Base-by-base conservation (phyloP, 352 stramenopile species). In the Phytophthora tubulina region DNA sequence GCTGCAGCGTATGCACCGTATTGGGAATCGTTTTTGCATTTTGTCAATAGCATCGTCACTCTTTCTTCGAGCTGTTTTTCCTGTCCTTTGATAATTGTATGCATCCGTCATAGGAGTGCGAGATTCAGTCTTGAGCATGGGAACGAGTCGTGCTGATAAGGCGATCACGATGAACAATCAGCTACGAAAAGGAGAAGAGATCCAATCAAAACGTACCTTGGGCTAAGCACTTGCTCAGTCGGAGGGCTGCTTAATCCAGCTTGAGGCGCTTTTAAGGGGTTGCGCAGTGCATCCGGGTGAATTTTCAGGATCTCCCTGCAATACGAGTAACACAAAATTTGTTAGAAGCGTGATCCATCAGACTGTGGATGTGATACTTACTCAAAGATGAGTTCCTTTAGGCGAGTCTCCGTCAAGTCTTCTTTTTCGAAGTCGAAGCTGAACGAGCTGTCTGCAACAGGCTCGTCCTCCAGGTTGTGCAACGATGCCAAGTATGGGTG, bases 381-480 rank as follows among this genome's bases (percentile, higher is more conserved):
- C 88, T 96, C 88, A 49, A 93, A 94, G 48, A 97, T 96, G 33
- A 97, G 86, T 53, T 96, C 86, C 63, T 97, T 91, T 8, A 97
- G 78, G 3, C 88, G 82, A 39, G 67, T 61, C 73, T 96, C 94
- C 21, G 85, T 94, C 31, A 96, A 70, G 39, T 95, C 81, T 64
- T 95, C 87, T 61, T 94, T 96, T 46, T 97, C 90, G 67, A 96
- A 96, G 58, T 97, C 89, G 58, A 97, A 97, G 74, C 89, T 95
- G 55, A 97, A 97, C 51, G 54, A 60, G 41, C 62, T 72, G 42
- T 94, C 86, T 31, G 86, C 90, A 32, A 89, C 79, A 14, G 95
- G 94, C 64, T 99, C 95, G 69, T 98, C 90, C 14, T 98, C 92
- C n/a, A 86, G 67, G 50, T 98, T 97, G 81, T 98, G 96, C 36